A percentile compares a stretch with the other conserved stretches of the same genome.
Evolutionary conservation across 768 basidiomycete genomes (phyloP).

Genomic region (Auricularia sp.): DNA sequence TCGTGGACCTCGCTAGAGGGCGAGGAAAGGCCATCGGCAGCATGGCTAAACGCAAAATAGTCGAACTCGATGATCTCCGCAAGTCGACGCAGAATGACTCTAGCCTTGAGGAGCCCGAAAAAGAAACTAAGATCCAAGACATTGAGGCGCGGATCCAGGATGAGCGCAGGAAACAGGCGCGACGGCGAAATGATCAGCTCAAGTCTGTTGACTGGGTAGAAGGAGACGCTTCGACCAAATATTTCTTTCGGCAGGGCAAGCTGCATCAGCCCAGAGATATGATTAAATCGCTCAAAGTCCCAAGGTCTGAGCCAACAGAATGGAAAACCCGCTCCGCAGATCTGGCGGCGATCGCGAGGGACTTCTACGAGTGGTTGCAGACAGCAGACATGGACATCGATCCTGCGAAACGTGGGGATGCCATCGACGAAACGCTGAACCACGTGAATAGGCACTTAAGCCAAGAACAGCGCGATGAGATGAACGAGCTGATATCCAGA

Average conservation of each 20-base stretch:
- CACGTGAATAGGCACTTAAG: not conserved
- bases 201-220: not conserved
- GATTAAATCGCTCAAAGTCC: not conserved
- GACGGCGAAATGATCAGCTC: not conserved
- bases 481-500: slow-evolving; percentile 9
- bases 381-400: not conserved
- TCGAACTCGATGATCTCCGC: not conserved
- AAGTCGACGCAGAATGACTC: not conserved
- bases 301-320: not conserved
- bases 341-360: not conserved
- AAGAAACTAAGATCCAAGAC: not conserved
- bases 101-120: not conserved
- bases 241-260: not conserved
- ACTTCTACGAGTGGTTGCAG: not conserved
- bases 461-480: slow-evolving; percentile 17
- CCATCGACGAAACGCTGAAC: not conserved
- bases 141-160: not conserved
- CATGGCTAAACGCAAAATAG: not conserved
- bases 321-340: not conserved
- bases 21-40: not conserved
- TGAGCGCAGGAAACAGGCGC: not conserved
- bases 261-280: not conserved
- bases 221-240: not conserved
- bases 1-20: not conserved
- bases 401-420: not conserved